phyloP scores from a whole-genome alignment of 768 basidiomycete species.

The Ramaria rubella region DNA sequence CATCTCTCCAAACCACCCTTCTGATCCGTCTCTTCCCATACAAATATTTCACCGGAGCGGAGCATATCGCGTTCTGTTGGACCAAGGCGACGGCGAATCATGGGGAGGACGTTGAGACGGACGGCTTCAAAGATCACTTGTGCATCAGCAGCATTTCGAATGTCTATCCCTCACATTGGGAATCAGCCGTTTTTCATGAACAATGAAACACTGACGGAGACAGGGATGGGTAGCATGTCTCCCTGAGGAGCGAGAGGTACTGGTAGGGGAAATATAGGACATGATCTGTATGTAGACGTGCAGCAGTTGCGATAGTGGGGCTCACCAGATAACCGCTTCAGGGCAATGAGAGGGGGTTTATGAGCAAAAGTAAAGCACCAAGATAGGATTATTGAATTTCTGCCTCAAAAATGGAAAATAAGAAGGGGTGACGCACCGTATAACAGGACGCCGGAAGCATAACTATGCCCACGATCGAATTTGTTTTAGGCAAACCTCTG shows the following conservation, averaged over 20 bases:
- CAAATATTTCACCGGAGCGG: slow-evolving; percentile 68
- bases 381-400: not conserved
- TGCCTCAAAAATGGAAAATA: not conserved
- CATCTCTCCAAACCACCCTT: slow-evolving; percentile 69
- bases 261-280: slow-evolving; percentile 3
- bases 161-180: slow-evolving; percentile 37
- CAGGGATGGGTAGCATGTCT: slow-evolving; percentile 24
- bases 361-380: not conserved
- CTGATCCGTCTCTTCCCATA: slow-evolving; percentile 78
- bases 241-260: not conserved
- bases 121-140: slow-evolving; percentile 74
- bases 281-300: not conserved
- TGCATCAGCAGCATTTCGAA: slow-evolving; percentile 75
- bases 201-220: slow-evolving; percentile 20
- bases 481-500: not conserved
- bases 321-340: not conserved
- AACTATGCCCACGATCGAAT: not conserved
- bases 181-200: not conserved
- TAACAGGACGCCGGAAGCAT: not conserved
- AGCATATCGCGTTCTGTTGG: slow-evolving; percentile 64
- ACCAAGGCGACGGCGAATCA: slow-evolving; percentile 65
- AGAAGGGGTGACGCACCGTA: not conserved
- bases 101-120: slow-evolving; percentile 58
- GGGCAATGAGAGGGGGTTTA: not conserved
- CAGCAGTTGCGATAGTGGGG: not conserved